A percentile compares a stretch with the other conserved stretches of the same genome.
These are phyloP conservation scores for Boletus speciosus DNA, from an alignment of 768 basidiomycete genomes.

Conservation along the genomic window DNA sequence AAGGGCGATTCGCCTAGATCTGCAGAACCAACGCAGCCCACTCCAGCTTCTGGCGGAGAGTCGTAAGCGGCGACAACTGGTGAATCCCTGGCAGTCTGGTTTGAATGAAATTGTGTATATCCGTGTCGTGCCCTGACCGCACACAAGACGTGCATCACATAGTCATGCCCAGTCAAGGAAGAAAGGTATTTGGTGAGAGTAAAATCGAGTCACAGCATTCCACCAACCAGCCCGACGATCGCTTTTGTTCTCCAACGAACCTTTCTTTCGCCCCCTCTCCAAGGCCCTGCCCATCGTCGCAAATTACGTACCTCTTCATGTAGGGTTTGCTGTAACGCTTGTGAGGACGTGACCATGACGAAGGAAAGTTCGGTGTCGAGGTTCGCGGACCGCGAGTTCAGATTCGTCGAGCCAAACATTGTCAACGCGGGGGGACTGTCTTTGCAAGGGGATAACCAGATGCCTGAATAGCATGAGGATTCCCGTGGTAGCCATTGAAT, in stretches of 20 bases:
- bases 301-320: conserved; percentile 53
- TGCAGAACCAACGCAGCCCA: conserved; percentile 4
- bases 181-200: conserved; percentile 3
- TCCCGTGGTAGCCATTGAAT: neutral
- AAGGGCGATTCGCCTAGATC: conserved; percentile 1
- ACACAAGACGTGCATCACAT: neutral
- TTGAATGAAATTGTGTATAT: conserved; percentile 1
- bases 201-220: conserved; percentile 52
- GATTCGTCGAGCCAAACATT: conserved; percentile 91
- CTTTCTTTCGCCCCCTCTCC: conserved; percentile 56
- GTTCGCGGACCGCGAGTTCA: conserved; percentile 86
- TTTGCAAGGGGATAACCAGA: conserved; percentile 72
- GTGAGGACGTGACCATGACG: conserved; percentile 68
- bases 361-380: conserved; percentile 93
- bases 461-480: conserved; percentile 45
- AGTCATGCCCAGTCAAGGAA: neutral
- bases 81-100: neutral
- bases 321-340: conserved; percentile 45
- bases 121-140: neutral
- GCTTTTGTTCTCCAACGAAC: conserved; percentile 63
- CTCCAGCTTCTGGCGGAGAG: neutral
- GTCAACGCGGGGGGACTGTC: conserved; percentile 61
- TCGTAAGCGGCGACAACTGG: conserved; percentile 2
- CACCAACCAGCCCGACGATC: conserved; percentile 60
- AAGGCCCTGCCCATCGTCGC: conserved; percentile 46